These are phyloP conservation scores for Lentinus tigrinus DNA, from an alignment of 768 basidiomycete genomes.

Conservation along the genomic window DNA sequence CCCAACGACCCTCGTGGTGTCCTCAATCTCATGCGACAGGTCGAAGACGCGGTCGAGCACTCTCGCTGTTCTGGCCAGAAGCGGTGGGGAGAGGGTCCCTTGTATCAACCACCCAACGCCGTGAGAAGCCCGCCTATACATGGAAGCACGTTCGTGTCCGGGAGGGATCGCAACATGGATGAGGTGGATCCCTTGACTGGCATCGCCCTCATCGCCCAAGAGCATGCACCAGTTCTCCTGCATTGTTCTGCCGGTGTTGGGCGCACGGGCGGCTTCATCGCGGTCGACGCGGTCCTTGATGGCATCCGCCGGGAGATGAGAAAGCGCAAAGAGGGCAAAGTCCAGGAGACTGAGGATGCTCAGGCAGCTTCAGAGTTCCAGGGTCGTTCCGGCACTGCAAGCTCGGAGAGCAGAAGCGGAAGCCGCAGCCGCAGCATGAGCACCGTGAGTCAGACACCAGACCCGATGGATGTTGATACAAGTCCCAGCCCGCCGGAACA, in stretches of 20 bases:
- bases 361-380: slow-evolving; percentile 8
- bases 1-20: slow-evolving; percentile 80
- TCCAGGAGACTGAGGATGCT: slow-evolving; percentile 6
- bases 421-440: slow-evolving; percentile 19
- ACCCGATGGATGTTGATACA: slow-evolving; percentile 21
- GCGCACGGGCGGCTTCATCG: slow-evolving; percentile 90
- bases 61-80: slow-evolving; percentile 21
- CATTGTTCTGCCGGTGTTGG: slow-evolving; percentile 97
- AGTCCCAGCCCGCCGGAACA: slow-evolving; percentile 8
- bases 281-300: slow-evolving; percentile 83
- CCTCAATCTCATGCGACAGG: slow-evolving; percentile 69
- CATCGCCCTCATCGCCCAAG: slow-evolving; percentile 51
- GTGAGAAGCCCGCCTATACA: not conserved
- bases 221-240: slow-evolving; percentile 64
- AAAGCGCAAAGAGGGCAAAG: slow-evolving; percentile 29
- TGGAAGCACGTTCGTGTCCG: not conserved
- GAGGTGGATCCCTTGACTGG: slow-evolving; percentile 56
- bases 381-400: slow-evolving; percentile 21
- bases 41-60: slow-evolving; percentile 41
- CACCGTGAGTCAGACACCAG: slow-evolving; percentile 3
- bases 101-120: slow-evolving; percentile 8
- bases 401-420: slow-evolving; percentile 6
- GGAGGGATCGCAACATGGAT: slow-evolving; percentile 7
- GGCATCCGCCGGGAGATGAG: slow-evolving; percentile 61
- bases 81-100: slow-evolving; percentile 25